Percentiles rank a stretch among this genome's conserved stretches.
Evolutionary conservation across 495 filamentous ascomycete species (phyloP).

Genomic region (Cercophora newfieldiana): DNA sequence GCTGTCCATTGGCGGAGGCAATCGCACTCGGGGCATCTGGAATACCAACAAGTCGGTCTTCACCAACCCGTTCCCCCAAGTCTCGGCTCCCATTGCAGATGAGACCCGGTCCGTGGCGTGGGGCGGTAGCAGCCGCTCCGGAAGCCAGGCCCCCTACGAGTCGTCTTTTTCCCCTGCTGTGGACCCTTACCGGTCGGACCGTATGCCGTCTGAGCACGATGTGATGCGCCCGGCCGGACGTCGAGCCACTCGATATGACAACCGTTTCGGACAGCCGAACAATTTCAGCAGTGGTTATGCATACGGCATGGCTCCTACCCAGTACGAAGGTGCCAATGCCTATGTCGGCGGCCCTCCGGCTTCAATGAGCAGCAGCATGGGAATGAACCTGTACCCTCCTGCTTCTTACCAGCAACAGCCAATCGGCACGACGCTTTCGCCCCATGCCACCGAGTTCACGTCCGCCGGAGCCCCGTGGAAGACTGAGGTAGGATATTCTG

Average conservation of each 20-base stretch:
- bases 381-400: constrained; percentile 52
- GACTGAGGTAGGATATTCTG: constrained; percentile 48
- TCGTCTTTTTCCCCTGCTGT: constrained; percentile 31
- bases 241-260: constrained; percentile 46
- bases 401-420: constrained; percentile 65
- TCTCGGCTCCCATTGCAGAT: constrained; percentile 32
- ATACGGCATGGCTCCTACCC: constrained; percentile 31
- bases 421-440: constrained; percentile 73
- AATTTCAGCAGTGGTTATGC: constrained; percentile 25
- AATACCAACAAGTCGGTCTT: constrained; percentile 39
- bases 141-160: constrained; percentile 29
- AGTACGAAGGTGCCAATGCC: constrained; percentile 37
- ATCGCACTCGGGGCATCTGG: constrained; percentile 66
- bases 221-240: constrained; percentile 40
- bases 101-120: constrained; percentile 39
- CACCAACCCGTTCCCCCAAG: constrained; percentile 34
- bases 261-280: constrained; percentile 36
- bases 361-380: constrained; percentile 30
- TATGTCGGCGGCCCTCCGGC: constrained; percentile 32
- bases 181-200: constrained; percentile 45
- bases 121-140: constrained; percentile 39
- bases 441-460: constrained; percentile 81
- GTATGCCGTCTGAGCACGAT: constrained; percentile 49
- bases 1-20: constrained; percentile 59
- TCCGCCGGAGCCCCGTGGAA: constrained; percentile 49